These are phyloP conservation scores for Mikania micrantha DNA, from an alignment of 129 eudicot species.

Conservation along the genomic window DNA sequence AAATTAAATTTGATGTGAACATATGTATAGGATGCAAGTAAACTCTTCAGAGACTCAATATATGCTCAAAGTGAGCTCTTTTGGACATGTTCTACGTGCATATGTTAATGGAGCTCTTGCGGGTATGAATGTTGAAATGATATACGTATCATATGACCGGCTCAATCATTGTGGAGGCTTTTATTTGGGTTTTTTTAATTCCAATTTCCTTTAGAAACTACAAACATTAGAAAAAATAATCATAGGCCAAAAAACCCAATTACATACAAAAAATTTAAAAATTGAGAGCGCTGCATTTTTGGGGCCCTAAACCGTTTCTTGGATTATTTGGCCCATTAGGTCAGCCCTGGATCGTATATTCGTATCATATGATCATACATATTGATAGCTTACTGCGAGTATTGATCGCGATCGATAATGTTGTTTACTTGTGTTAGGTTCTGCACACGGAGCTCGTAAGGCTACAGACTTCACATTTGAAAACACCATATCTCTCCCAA, in stretches of 20 bases:
- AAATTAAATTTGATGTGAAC: neutral
- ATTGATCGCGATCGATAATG: neutral
- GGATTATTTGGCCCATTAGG: too few relatives aligned
- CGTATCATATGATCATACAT: neutral
- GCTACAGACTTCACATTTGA: conserved; percentile 28
- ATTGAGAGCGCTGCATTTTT: too few relatives aligned
- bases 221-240: too few relatives aligned
- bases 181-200: too few relatives aligned
- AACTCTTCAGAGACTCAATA: conserved; percentile 33
- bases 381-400: neutral
- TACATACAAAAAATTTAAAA: too few relatives aligned
- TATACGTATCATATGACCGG: neutral
- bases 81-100: conserved; percentile 65
- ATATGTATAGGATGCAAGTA: conserved; percentile 42
- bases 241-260: too few relatives aligned
- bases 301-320: too few relatives aligned
- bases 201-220: too few relatives aligned
- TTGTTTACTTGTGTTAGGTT: conserved; percentile 31
- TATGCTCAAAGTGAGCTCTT: conserved; percentile 43
- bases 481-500: conserved; percentile 16
- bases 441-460: conserved; percentile 46
- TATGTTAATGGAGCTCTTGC: conserved; percentile 62
- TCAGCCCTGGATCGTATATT: too few relatives aligned
- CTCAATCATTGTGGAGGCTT: too few relatives aligned
- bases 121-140: conserved; percentile 36